Base-by-base conservation (phyloP, 2,329 filamentous ascomycete genomes). In the Colletotrichum liaoningense region DNA sequence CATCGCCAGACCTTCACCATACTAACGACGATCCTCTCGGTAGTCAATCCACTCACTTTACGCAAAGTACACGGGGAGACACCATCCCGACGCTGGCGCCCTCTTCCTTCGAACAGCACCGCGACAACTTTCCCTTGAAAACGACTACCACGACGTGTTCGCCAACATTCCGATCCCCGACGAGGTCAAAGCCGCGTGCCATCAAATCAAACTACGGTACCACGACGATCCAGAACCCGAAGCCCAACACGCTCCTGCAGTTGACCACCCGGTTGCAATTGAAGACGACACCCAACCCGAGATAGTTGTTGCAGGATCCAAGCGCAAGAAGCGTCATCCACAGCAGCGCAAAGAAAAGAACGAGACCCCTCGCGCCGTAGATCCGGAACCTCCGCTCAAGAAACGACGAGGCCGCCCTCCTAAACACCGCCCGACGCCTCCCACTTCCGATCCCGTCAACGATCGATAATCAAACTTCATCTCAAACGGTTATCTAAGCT, bases 91-190 rank as follows among this genome's bases (percentile, higher is more conserved):
- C 6, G 59, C 33, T 19, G 35, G 24, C 24, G 16, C n/a, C 22
- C 28, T 65, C 60, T 70, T 38, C 54, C n/a, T 11, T n/a, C 42
- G 19, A 24, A 4, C 52, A 2, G 8, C n/a, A 28, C 28, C 28
- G 19, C 11, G 19, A 6, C 42, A 54, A 1, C 12, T 38, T 5
- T 26, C 8, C 60, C 42, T 33, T 28, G 60, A 63, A 26, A 26
- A 26, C 54, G 5, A 30, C 26, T 14, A 30, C 26, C 24, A 56
- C 54, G 7, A 16, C 54, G 38, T 30, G 42, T 24, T 63, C 54
- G n/a, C 26, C 33, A 22, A 52, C 60, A 26, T 49, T n/a, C 67
- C 62, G 60, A 46, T 49, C 52, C 46, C 38, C n/a, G 60, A 65
- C 60, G 52, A 66, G 16, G 35, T 57, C 54, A 16, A 52, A 14